These are phyloP conservation scores for Plasmodium gonderi DNA, from an alignment of 169 alveolate genomes.

Conservation along the genomic window DNA sequence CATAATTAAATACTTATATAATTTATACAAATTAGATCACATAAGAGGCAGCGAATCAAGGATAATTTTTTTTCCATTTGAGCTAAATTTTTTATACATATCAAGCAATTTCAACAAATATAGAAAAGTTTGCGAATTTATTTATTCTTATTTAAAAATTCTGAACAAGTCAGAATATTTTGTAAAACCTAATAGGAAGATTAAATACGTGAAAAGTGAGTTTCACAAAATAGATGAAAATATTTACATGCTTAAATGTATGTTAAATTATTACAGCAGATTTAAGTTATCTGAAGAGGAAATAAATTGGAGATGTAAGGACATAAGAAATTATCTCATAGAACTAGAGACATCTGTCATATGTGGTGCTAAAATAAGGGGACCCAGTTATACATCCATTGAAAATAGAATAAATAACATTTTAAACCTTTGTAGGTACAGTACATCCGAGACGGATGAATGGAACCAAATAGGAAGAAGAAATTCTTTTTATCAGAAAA, in stretches of 20 bases:
- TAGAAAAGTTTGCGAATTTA: conserved; percentile 4
- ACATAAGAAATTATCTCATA: neutral
- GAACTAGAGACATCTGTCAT: conserved; percentile 13
- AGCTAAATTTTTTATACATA: conserved; percentile 22
- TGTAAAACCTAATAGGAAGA: neutral
- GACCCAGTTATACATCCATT: neutral
- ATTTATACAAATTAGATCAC: neutral
- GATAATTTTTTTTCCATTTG: conserved; percentile 5
- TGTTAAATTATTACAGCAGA: conserved; percentile 21
- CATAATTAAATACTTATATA: conserved; percentile 31
- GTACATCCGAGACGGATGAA: neutral
- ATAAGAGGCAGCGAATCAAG: neutral
- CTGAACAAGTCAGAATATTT: neutral
- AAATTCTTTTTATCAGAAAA: neutral
- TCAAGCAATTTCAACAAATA: conserved; percentile 20
- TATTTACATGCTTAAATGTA: conserved; percentile 1
- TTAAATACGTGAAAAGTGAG: conserved; percentile 14
- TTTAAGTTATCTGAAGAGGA: neutral
- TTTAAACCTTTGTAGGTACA: neutral
- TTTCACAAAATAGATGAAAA: conserved; percentile 39
- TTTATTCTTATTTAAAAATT: conserved; percentile 25
- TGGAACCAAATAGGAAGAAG: neutral
- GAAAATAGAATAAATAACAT: conserved; percentile 31
- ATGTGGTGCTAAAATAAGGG: neutral
- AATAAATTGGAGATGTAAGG: neutral